Conservation (phyloP, 345 rosid species). For the Gynandropsis gynandra region DNA sequence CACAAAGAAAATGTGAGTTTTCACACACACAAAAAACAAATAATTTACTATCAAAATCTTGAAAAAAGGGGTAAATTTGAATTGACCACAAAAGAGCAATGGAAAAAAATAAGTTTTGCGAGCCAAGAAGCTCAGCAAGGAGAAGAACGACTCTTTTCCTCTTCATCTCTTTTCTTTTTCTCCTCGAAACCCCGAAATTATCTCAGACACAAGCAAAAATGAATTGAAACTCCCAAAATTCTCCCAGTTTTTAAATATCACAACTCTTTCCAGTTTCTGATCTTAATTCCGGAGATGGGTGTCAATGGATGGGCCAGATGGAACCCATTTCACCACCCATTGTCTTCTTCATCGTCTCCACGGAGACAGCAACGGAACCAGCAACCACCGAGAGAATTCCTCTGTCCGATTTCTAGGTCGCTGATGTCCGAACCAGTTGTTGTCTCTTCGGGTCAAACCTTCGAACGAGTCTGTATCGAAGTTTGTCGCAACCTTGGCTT, state of each 20-base stretch:
- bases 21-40: no score
- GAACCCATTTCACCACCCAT: slow-evolving; percentile 48
- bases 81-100: background rate
- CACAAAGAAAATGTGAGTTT: no score
- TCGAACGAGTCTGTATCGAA: slow-evolving; percentile 58
- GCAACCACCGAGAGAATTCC: slow-evolving; percentile 49
- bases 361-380: slow-evolving; percentile 7
- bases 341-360: slow-evolving; percentile 24
- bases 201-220: background rate
- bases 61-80: background rate
- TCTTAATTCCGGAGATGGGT: slow-evolving; percentile 39
- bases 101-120: slow-evolving; percentile 14
- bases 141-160: slow-evolving; percentile 20
- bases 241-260: background rate
- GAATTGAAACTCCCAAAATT: slow-evolving; percentile 16
- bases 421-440: slow-evolving; percentile 83
- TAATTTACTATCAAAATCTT: slow-evolving; percentile 18
- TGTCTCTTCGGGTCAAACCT: slow-evolving; percentile 80
- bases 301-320: slow-evolving; percentile 55
- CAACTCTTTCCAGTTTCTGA: background rate
- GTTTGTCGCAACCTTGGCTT: slow-evolving; percentile 50
- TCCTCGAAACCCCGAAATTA: background rate
- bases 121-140: slow-evolving; percentile 23
- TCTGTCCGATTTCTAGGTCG: slow-evolving; percentile 58
- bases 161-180: background rate